Conservation (phyloP, 768 basidiomycete species). For the Ramaria sp. region DNA sequence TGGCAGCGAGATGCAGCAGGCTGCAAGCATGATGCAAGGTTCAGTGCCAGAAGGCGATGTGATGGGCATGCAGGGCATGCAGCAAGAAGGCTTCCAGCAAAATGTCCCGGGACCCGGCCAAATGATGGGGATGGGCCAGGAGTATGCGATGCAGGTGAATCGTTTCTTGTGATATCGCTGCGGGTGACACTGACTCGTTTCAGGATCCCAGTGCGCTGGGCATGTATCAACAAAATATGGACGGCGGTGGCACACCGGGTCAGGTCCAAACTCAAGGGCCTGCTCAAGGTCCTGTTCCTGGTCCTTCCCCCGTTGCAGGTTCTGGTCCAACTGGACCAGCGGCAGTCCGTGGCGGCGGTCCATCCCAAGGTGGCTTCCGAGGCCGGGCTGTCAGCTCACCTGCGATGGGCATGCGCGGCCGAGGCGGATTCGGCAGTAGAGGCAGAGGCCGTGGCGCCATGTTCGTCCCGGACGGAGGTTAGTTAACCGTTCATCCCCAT, state of each 20-base stretch:
- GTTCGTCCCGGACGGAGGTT: conserved; percentile 31
- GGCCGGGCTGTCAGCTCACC: conserved; percentile 6
- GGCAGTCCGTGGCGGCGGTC: conserved; percentile 1
- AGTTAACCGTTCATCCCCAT: not conserved
- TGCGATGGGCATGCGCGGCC: conserved; percentile 28
- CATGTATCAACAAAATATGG: conserved; percentile 57
- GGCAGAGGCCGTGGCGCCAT: conserved; percentile 27
- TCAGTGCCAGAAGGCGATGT: conserved; percentile 17
- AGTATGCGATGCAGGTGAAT: conserved; percentile 64
- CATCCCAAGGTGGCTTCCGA: conserved; percentile 4
- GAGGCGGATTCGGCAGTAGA: conserved; percentile 32
- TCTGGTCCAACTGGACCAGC: conserved; percentile 8
- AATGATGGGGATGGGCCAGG: conserved; percentile 52
- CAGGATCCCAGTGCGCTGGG: conserved; percentile 55
- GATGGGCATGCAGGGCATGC: conserved; percentile 9
- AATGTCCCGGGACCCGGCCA: conserved; percentile 6
- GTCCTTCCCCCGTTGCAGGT: conserved; percentile 10
- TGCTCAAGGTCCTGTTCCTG: conserved; percentile 21
- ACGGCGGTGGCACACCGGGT: conserved; percentile 38
- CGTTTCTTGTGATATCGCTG: conserved; percentile 15
- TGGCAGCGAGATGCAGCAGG: conserved; percentile 42
- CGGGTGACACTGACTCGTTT: not conserved
- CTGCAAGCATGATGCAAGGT: conserved; percentile 26
- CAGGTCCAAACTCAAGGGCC: conserved; percentile 21
- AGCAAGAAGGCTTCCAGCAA: conserved; percentile 9